phyloP scores from a whole-genome alignment of 2,329 filamentous ascomycete species.

The Aspergillus hortae region DNA sequence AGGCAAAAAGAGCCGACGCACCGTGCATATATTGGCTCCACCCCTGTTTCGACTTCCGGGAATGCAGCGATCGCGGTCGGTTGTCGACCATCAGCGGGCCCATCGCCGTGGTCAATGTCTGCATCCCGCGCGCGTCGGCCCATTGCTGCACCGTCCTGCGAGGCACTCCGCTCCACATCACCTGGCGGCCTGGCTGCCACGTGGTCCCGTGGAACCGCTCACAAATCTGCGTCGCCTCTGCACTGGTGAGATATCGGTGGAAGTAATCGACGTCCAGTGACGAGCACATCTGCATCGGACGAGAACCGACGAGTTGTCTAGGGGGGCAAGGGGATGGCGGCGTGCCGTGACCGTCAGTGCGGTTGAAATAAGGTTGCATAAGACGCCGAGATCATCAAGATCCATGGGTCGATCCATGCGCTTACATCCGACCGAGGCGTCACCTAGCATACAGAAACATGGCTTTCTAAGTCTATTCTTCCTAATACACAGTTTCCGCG shows the following conservation, averaged over 20 bases:
- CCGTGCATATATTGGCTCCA: constrained; percentile 18
- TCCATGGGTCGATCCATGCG: neutral
- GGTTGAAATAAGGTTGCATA: neutral
- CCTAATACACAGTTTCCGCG: too few species aligned
- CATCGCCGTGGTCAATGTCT: constrained; percentile 25
- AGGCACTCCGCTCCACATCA: constrained; percentile 26
- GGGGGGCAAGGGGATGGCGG: neutral
- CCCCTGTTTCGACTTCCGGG: constrained; percentile 7
- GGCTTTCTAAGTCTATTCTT: neutral
- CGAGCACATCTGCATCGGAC: constrained; percentile 3
- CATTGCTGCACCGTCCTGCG: constrained; percentile 19
- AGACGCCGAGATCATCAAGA: neutral
- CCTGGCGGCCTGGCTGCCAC: constrained; percentile 14
- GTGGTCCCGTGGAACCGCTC: constrained; percentile 3
- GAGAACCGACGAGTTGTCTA: neutral
- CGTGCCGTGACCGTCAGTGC: neutral
- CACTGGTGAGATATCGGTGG: constrained; percentile 3
- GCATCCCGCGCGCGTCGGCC: constrained; percentile 22
- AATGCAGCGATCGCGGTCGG: constrained; percentile 13
- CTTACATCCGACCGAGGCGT: neutral
- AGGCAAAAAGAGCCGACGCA: constrained; percentile 24
- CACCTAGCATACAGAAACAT: neutral
- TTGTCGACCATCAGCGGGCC: constrained; percentile 18
- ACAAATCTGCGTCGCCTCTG: constrained; percentile 6
- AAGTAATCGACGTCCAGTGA: constrained; percentile 2